Base-by-base conservation (phyloP, 345 rosid species). In the Hevea brasiliensis region DNA sequence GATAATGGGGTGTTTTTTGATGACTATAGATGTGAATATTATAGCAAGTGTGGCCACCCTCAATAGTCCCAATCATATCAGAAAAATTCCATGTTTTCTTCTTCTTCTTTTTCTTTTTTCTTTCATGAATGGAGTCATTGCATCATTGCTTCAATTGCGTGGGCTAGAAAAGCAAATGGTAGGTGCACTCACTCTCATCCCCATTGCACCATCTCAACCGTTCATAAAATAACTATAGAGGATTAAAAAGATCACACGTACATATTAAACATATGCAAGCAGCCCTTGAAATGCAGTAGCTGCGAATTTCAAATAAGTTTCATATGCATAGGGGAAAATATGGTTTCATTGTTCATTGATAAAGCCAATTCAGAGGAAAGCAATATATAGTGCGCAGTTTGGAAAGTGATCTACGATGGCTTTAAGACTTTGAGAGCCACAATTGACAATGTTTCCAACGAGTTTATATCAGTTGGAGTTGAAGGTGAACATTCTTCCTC, bases 281-380 rank as follows among this genome's bases (percentile, higher is more conserved):
- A 45, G 50, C 50, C 50, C 1, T 45, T 45, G 50, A 10, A 45
- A 45, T 45, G 37, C 37, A n/a, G 29, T 14, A 2, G 15, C 35
- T 23, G 1, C 26, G 40, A 64, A 40, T 67, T 67, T 64, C 45
- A 71, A 47, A 57, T 24, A 45, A 45, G 35, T 44, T 71, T 48
- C 74, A 51, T 26, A 50, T 53, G 65, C 15, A 53, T 21, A 67
- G 74, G 44, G 37, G n/a, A 61, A 57, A 24, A 29, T 61, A 59
- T n/a, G 44, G 21, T 51, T 3, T 8, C 26, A 29, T 37, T 73
- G 68, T 63, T 63, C 71, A 55, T 68, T 78, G 74, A 78, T 53
- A 58, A 67, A 63, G 37, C 47, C 74, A 73, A 57, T 57, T 73
- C 71, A 65, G 42, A 57, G 41, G 65, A 68, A 45, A 64, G 70